phyloP scores from a whole-genome alignment of 2,329 filamentous ascomycete species.

The Moelleriella libera region DNA sequence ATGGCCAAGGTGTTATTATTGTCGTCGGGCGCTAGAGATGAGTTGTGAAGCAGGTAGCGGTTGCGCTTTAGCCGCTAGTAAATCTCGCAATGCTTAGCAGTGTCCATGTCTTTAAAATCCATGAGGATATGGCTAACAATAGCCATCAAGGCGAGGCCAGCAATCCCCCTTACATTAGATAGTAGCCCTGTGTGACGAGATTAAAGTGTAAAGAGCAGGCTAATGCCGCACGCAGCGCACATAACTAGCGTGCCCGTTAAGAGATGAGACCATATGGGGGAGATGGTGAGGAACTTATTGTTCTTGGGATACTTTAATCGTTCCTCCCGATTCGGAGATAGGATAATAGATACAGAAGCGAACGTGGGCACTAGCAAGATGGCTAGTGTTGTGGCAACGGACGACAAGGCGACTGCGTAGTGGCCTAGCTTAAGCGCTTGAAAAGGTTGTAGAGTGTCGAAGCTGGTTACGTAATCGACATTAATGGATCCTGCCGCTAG shows the following conservation, averaged over 20 bases:
- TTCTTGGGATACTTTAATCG: slow-evolving; percentile 25
- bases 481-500: slow-evolving; percentile 54
- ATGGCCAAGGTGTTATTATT: slow-evolving; percentile 22
- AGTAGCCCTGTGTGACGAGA: slow-evolving; percentile 50
- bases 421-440: slow-evolving; percentile 47
- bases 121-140: slow-evolving; percentile 58
- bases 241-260: slow-evolving; percentile 41
- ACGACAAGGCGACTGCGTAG: slow-evolving; percentile 54
- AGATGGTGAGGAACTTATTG: slow-evolving; percentile 41
- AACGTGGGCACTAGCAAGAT: slow-evolving; percentile 56
- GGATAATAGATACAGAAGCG: slow-evolving; percentile 45
- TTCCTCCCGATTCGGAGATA: slow-evolving; percentile 35
- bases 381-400: slow-evolving; percentile 48
- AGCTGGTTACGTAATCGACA: slow-evolving; percentile 58
- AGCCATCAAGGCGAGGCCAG: slow-evolving; percentile 62
- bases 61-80: slow-evolving; percentile 51
- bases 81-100: slow-evolving; percentile 50
- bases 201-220: slow-evolving; percentile 47
- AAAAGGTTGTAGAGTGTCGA: slow-evolving; percentile 51
- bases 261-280: slow-evolving; percentile 44
- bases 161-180: slow-evolving; percentile 58
- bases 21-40: slow-evolving; percentile 52
- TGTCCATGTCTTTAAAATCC: slow-evolving; percentile 61
- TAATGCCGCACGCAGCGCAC: slow-evolving; percentile 41
- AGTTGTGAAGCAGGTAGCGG: slow-evolving; percentile 57